Evolutionary conservation across 176 grass and related monocot genomes (phyloP), one percentile per base, ranked within the genome.

Genomic region (Guadua angustifolia): DNA sequence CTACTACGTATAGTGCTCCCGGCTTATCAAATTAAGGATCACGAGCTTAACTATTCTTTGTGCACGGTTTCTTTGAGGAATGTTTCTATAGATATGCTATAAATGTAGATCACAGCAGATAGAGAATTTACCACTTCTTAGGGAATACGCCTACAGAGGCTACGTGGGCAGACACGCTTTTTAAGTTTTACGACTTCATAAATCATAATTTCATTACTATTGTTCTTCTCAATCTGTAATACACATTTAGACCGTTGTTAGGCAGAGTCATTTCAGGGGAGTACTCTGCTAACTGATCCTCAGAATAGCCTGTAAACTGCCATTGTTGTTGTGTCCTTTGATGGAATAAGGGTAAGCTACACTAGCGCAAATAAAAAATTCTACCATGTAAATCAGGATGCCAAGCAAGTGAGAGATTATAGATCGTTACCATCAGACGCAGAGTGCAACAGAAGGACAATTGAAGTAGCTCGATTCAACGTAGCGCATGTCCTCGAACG

Each of bases 21-120:
- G 52, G 40, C 51, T 82, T 62, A 22, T 36, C 17, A 29, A 71
- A n/a, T 66, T n/a, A 71, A 70, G 51, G 24, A 18, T 70, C 15
- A 14, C 2, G 79, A 59, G 38, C 17, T 32, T 18, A 36, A 62
- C 57, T 71, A 71, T 58, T 73, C 53, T 10, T 73, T 72, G 44
- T 66, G 64, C 60, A 79, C 44, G 43, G 44, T 79, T 79, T 17
- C 60, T 35, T 24, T 36, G 0, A 66, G 60, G 60, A 65, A 79
- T 79, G 59, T 65, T 79, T 36, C 76, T 66, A 50, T 26, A 14
- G 60, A 33, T 18, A 35, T 49, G 77, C 36, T 50, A 79, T 59
- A 79, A 45, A 47, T 64, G 42, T 47, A 64, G 43, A 26, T 26
- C 44, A 66, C 26, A 38, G 17, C 11, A 24, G 26, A 22, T 36